Evolutionary conservation across 768 basidiomycete genomes (phyloP), one percentile per base, ranked within the genome.

Genomic region (Boletus sensibilis): DNA sequence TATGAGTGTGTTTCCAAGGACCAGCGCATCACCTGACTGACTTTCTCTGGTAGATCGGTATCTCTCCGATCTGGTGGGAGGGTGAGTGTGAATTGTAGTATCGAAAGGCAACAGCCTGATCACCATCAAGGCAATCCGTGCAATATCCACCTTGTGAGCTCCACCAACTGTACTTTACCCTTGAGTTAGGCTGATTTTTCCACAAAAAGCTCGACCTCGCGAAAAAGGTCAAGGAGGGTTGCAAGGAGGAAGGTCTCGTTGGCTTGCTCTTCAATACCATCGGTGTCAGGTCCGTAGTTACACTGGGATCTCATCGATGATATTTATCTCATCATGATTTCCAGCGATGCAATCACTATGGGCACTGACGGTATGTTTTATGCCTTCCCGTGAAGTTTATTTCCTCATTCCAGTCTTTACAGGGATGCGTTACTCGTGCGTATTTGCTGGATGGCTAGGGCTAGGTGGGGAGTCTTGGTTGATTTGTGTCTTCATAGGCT

Each of bases 1-100:
- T 88, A 67, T 50, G 58, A 62, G 50, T 50, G 31, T 45, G 5
- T 45, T 37, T 10, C 9, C 9, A 20, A 56, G 49, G 43, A 27
- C 34, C 20, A 39, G 46, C 21, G 14, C 27, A 34, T 55, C 56
- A 21, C 51, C 56, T 60, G 29, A 63, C 34, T 41, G 29, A 62
- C 34, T 43, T 54, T 35, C 23, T 60, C 21, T 67, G 44, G 10
- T 40, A 92, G 88, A 87, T 94, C 65, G 92, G 92, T 44, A 92
- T 94, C 65, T 89, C 89, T 31, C 86, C 90, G 4, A 80, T 93
- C 50, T 94, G 92, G 92, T 94, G 91, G 90, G 92, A 94, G 80
- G 91, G 91, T 87, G 61, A 57, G 61, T 50, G 11, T 38, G 16
- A 16, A 29, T 25, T 40, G 11, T 43, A 44, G 35, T 35, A 18